Percentiles rank a stretch among this genome's conserved stretches.
Conservation (phyloP, 2,329 filamentous ascomycete genomes). For the Neofusicoccum sp. region DNA sequence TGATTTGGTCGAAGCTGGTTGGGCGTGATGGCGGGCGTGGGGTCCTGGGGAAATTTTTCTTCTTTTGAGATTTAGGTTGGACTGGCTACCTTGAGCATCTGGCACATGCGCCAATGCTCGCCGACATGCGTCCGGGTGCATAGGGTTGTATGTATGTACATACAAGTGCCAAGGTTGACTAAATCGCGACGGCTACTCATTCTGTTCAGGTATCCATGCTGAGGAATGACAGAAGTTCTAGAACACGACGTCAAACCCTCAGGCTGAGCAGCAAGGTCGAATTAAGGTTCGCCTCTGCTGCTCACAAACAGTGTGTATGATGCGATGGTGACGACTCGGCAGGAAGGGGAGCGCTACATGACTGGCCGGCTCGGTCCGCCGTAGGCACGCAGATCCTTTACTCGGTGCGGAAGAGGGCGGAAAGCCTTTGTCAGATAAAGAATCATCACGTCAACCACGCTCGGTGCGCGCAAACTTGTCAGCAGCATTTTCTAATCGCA, state of each 20-base stretch:
- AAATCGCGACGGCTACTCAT: background rate
- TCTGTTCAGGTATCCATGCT: background rate
- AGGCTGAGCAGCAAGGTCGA: conserved; percentile 4
- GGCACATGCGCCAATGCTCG: background rate
- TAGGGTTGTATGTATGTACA: background rate
- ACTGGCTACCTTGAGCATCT: background rate
- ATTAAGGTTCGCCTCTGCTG: background rate
- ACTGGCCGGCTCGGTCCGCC: conserved; percentile 14
- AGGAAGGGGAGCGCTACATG: conserved; percentile 6
- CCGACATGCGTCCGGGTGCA: background rate
- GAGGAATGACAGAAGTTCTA: background rate
- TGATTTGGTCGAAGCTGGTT: background rate
- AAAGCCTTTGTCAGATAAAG: background rate
- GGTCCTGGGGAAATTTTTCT: background rate
- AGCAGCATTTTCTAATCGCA: background rate
- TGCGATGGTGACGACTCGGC: background rate
- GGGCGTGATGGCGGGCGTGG: background rate
- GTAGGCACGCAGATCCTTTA: background rate
- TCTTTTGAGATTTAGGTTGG: background rate
- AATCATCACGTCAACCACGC: background rate
- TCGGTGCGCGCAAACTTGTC: background rate
- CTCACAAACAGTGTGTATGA: background rate
- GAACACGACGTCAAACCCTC: background rate
- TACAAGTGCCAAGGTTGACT: background rate
- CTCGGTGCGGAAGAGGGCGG: background rate